phyloP scores from a whole-genome alignment of 345 rosid species.

The Melaleuca alternifolia region DNA sequence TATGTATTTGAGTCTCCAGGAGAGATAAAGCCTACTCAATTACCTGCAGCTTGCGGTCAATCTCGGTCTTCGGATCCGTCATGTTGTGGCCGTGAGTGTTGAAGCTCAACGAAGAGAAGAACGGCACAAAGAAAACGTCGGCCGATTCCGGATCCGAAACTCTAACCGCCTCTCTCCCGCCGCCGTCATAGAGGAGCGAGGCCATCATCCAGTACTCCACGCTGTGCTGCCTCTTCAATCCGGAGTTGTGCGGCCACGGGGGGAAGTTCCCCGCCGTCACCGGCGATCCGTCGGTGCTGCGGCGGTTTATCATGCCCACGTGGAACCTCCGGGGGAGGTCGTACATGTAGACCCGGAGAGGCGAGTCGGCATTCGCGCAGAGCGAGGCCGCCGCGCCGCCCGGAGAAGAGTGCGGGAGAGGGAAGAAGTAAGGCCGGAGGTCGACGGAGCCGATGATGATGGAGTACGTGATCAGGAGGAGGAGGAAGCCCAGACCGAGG shows the following conservation, averaged over 20 bases:
- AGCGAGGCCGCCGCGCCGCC: constrained; percentile 6
- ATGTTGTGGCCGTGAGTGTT: constrained; percentile 79
- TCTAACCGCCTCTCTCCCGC: constrained; percentile 60
- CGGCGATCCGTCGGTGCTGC: constrained; percentile 27
- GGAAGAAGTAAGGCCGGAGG: constrained; percentile 52
- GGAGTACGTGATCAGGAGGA: constrained; percentile 39
- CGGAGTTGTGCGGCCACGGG: constrained; percentile 55
- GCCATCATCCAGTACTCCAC: constrained; percentile 98
- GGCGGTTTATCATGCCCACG: constrained; percentile 62
- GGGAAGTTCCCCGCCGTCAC: constrained; percentile 56
- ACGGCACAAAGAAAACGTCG: constrained; percentile 78
- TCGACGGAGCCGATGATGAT: constrained; percentile 46
- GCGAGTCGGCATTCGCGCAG: constrained; percentile 10
- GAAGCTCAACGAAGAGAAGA: constrained; percentile 86
- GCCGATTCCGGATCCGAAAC: constrained; percentile 91
- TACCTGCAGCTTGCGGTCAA: constrained; percentile 89
- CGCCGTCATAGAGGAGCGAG: constrained; percentile 48
- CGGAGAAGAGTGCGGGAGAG: constrained; percentile 15
- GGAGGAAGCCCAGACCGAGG: constrained; percentile 15
- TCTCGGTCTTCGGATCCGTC: constrained; percentile 93
- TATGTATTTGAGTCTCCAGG: not conserved
- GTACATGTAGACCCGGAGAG: constrained; percentile 82
- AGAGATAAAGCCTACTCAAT: not conserved
- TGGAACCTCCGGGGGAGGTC: constrained; percentile 80
- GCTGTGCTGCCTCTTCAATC: constrained; percentile 71